phyloP scores from a whole-genome alignment of 805 yeast genomes.

The Teunomyces pallodes region DNA sequence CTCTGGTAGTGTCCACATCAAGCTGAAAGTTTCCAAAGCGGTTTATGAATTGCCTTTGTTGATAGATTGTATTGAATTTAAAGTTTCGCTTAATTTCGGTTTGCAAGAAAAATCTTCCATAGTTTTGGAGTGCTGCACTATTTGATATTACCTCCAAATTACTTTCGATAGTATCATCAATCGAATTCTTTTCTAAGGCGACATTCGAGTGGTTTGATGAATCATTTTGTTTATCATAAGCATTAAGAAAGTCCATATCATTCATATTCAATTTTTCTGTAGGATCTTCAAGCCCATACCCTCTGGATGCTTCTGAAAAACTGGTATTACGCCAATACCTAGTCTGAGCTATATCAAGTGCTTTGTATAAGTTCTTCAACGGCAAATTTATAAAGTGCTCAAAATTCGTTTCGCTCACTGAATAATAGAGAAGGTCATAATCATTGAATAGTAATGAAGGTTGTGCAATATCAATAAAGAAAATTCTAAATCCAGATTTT shows the following conservation, averaged over 20 bases:
- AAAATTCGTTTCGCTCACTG: conserved; percentile 40
- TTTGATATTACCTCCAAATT: too few relatives aligned
- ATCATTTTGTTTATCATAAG: not conserved
- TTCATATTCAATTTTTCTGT: conserved; percentile 12
- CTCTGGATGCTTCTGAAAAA: not conserved
- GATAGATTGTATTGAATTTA: conserved; percentile 41
- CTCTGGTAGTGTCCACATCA: conserved; percentile 2
- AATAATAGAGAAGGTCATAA: conserved; percentile 40
- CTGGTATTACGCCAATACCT: conserved; percentile 13
- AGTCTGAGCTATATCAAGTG: conserved; percentile 38
- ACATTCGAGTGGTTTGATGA: not conserved
- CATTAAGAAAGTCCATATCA: conserved; percentile 10
- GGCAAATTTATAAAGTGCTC: conserved; percentile 44
- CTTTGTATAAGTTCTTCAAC: conserved; percentile 46
- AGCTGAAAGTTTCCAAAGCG: conserved; percentile 38
- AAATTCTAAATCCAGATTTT: conserved; percentile 50
- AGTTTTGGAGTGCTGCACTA: conserved; percentile 21
- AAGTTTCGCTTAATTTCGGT: conserved; percentile 31
- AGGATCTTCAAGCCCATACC: conserved; percentile 20
- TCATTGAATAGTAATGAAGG: conserved; percentile 42
- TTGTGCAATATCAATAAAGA: conserved; percentile 43
- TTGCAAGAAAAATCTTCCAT: conserved; percentile 35
- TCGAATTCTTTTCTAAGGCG: too few relatives aligned
- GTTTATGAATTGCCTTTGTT: conserved; percentile 40
- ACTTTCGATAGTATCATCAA: not conserved